Conservation (phyloP, 2,329 filamentous ascomycete species). For the Amphichorda felina region DNA sequence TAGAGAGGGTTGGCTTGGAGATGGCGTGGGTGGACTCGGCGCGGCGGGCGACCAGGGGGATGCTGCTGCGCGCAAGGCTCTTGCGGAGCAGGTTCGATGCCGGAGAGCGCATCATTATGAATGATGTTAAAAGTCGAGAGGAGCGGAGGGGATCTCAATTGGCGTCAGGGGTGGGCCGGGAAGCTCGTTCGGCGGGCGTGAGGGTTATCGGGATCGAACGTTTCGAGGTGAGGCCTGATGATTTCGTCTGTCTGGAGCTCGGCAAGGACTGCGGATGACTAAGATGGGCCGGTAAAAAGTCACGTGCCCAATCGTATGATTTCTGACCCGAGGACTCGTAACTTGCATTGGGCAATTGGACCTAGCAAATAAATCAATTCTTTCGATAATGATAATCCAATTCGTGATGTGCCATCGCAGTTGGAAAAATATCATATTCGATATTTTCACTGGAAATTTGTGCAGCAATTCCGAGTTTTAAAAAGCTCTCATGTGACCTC, state of each 20-base stretch:
- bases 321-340: too few species aligned
- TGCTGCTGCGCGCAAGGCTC: constrained; percentile 29
- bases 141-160: not conserved
- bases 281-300: constrained; percentile 3
- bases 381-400: too few species aligned
- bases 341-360: too few species aligned
- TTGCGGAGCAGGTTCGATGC: constrained; percentile 41
- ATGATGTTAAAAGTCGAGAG: not conserved
- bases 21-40: constrained; percentile 71
- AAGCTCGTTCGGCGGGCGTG: not conserved
- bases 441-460: too few species aligned
- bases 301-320: constrained; percentile 1
- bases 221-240: not conserved
- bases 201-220: constrained; percentile 4
- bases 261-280: constrained; percentile 5
- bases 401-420: too few species aligned
- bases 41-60: constrained; percentile 27
- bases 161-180: not conserved
- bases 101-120: constrained; percentile 34
- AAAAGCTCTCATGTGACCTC: too few species aligned
- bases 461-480: too few species aligned
- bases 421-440: too few species aligned
- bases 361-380: too few species aligned
- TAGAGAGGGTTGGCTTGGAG: constrained; percentile 91
- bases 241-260: constrained; percentile 2